These are phyloP conservation scores for Gossypium raimondii DNA, from an alignment of 345 rosid genomes.

Conservation along the genomic window DNA sequence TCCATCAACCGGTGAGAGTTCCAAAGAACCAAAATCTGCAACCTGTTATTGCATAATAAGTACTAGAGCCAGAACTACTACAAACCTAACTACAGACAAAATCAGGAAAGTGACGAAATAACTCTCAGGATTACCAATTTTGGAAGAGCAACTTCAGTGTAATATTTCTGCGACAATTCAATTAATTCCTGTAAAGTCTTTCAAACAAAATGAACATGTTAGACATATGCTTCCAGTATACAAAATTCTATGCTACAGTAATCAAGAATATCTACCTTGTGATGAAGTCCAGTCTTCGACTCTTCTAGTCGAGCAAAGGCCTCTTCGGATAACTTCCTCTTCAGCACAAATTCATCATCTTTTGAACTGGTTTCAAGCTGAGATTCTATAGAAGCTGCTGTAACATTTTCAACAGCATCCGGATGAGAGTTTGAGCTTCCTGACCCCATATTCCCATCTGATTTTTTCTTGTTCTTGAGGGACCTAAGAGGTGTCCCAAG, in stretches of 20 bases:
- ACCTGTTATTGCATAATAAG: slow-evolving; percentile 51
- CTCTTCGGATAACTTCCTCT: slow-evolving; percentile 60
- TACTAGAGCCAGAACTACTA: slow-evolving; percentile 15
- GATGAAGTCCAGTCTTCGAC: slow-evolving; percentile 91
- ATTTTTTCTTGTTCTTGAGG: slow-evolving; percentile 72
- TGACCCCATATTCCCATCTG: slow-evolving; percentile 43
- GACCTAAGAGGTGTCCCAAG: slow-evolving; percentile 92
- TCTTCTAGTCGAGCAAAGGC: slow-evolving; percentile 77
- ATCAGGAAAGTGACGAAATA: slow-evolving; percentile 13
- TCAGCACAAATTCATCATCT: slow-evolving; percentile 55
- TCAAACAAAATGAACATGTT: slow-evolving; percentile 25
- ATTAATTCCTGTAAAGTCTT: slow-evolving; percentile 86
- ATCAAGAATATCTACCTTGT: slow-evolving; percentile 48
- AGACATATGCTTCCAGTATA: slow-evolving; percentile 23
- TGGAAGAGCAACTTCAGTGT: slow-evolving; percentile 86
- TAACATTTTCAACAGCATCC: slow-evolving; percentile 36
- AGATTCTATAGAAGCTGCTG: slow-evolving; percentile 41
- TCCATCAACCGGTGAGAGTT: slow-evolving; percentile 98
- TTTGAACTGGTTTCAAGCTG: slow-evolving; percentile 43
- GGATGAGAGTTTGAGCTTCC: slow-evolving; percentile 37
- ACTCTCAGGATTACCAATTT: slow-evolving; percentile 61
- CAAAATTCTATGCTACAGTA: slow-evolving; percentile 11
- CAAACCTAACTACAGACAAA: slow-evolving; percentile 15
- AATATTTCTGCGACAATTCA: slow-evolving; percentile 75
- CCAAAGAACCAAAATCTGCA: slow-evolving; percentile 97